Evolutionary conservation across 2,329 filamentous ascomycete genomes (phyloP), one percentile per base, ranked within the genome.

Genomic region (Mollisiaceae sp.): DNA sequence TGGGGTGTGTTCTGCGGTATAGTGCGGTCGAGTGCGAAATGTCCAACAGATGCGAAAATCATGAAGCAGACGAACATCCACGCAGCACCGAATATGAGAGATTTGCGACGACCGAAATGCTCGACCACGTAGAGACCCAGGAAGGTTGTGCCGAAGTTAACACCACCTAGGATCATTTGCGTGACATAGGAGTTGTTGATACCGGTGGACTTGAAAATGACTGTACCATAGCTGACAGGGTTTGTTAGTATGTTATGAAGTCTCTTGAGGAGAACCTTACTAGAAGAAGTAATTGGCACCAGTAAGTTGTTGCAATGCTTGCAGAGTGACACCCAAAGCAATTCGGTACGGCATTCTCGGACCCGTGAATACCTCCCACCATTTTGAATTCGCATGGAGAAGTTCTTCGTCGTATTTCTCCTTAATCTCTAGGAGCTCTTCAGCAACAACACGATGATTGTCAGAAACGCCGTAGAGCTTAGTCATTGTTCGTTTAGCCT

Each of bases 371-470:
- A 89, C 87, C 70, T 89, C 86, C 54, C 82, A 70, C 83, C 83
- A 86, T 2, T 80, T 78, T 8, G 82, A 60, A 14, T 67, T 55
- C 32, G 65, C n/a, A 74, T 89, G 88, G 60, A 91, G 77, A 71
- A 89, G 83, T 83, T 97, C 93, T 77, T 94, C 92, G 79, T 91
- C 90, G 79, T 94, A 73, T 63, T 84, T 81, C 68, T 81, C 79
- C 57, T 82, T 79, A 60, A 86, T 77, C 24, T 79, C 77, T 11
- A 67, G 65, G 35, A 75, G 68, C 62, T 76, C 75, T 70, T 79
- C 78, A 27, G 54, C 76, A 64, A 84, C 80, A 54, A 86, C 81
- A 1, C 82, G 74, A 2, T 74, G 66, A 68, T 83, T 77, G 18
- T 78, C 68, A 0, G 80, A 79, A 56, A 85, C 79, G 24, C 83